Percentiles rank a stretch among this genome's conserved stretches.
phyloP scores from a whole-genome alignment of 2,329 filamentous ascomycete species.

The Exophiala oligosperma region DNA sequence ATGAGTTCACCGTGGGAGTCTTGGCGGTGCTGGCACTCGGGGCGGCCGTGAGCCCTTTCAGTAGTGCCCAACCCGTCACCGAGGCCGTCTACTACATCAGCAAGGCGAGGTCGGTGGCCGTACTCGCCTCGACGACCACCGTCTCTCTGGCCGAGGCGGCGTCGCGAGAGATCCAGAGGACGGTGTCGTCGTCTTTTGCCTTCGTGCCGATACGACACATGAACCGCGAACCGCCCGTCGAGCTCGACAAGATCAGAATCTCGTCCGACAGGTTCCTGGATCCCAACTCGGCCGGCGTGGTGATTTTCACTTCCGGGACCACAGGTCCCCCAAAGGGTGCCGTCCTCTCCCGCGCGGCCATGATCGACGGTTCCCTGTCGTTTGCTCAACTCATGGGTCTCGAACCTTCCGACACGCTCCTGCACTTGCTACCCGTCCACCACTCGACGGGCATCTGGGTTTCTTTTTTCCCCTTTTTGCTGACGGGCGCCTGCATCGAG shows the following conservation, averaged over 20 bases:
- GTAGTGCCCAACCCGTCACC: constrained; percentile 32
- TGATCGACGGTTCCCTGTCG: constrained; percentile 30
- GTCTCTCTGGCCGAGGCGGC: constrained; percentile 23
- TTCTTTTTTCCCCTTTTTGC: constrained; percentile 40
- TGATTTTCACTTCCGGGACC: constrained; percentile 34
- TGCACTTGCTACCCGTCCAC: constrained; percentile 38
- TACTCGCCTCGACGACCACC: constrained; percentile 25
- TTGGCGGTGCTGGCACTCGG: constrained; percentile 37
- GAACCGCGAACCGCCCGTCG: constrained; percentile 15
- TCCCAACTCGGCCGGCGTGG: constrained; percentile 34
- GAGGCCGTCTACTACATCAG: constrained; percentile 37
- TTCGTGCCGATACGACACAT: constrained; percentile 32
- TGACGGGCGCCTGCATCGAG: constrained; percentile 43
- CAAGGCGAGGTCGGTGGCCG: constrained; percentile 27
- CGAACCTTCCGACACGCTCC: constrained; percentile 34
- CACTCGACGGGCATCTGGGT: constrained; percentile 33
- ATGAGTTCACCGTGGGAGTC: constrained; percentile 40
- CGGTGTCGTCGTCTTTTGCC: constrained; percentile 24
- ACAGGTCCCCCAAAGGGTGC: constrained; percentile 32
- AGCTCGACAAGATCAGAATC: constrained; percentile 28
- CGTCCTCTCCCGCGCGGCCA: constrained; percentile 25
- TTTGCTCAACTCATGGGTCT: constrained; percentile 31
- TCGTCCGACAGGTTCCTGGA: constrained; percentile 34
- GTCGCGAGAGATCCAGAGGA: constrained; percentile 22
- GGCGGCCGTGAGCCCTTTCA: constrained; percentile 37